A percentile compares a stretch with the other conserved stretches of the same genome.
Conservation (phyloP, 345 rosid genomes). For the Durio zibethinus region DNA sequence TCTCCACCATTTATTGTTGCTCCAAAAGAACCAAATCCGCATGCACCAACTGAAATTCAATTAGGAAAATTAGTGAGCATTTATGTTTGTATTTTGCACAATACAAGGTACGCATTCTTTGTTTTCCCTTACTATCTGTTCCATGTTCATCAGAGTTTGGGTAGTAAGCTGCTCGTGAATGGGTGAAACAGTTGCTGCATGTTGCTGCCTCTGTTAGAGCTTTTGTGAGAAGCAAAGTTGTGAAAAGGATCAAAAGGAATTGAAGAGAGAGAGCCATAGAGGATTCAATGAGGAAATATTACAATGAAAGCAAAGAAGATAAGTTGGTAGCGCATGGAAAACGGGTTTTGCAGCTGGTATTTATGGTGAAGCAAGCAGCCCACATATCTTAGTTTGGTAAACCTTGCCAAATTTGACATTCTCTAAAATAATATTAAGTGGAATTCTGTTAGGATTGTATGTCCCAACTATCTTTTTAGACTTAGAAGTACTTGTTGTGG, state of each 20-base stretch:
- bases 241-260: constrained; percentile 18
- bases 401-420: constrained; percentile 31
- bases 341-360: constrained; percentile 26
- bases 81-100: not conserved
- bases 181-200: constrained; percentile 45
- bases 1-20: constrained; percentile 62
- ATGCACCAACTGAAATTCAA: constrained; percentile 48
- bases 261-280: constrained; percentile 39
- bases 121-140: constrained; percentile 44
- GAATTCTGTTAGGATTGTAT: constrained; percentile 15
- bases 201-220: constrained; percentile 39
- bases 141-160: constrained; percentile 54
- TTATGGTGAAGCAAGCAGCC: constrained; percentile 35
- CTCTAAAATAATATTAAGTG: constrained; percentile 4
- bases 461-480: constrained; percentile 21
- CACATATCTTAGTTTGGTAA: constrained; percentile 16
- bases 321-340: constrained; percentile 25
- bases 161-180: constrained; percentile 54
- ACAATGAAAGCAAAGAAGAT: constrained; percentile 14
- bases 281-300: constrained; percentile 1
- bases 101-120: not conserved
- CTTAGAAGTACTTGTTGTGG: constrained; percentile 11
- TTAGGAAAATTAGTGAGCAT: not conserved
- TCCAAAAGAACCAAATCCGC: constrained; percentile 69
- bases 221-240: constrained; percentile 25